Evolutionary conservation across 1,284 basidiomycete species (phyloP), one percentile per base, ranked within the genome.

Genomic region (Xerocomus subilludens): DNA sequence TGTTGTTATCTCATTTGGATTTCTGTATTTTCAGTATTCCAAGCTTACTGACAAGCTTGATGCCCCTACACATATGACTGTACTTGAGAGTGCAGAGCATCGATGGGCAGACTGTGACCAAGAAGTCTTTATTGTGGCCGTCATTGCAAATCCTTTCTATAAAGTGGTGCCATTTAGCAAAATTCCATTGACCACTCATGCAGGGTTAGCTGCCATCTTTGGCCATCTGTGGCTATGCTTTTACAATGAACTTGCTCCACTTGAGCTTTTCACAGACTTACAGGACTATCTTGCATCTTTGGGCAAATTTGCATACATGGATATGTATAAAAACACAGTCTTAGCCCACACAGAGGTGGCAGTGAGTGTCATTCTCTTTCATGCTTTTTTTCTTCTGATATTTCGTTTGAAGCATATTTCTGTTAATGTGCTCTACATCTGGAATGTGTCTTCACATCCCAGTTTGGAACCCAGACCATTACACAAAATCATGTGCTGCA

Each of bases 91-190:
- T 64, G 60, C 64, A 5, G 56, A 75, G 27, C n/a, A 21, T 5
- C 25, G 25, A 11, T 75, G 73, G 73, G 35, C 51, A 35, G 11
- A 51, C 23, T 59, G 45, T 70, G 74, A 75, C 21, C 73, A 75
- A n/a, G n/a, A n/a, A n/a, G n/a, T n/a, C n/a, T n/a, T n/a, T n/a
- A n/a, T n/a, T n/a, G n/a, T 67, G 5, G 67, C 76, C 11, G 63
- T 77, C 18, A 72, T 77, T 16, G 5, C 47, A 8, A 74, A 76
- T 21, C 74, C 68, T 3, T 68, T 74, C 36, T 77, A 77, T 27
- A 33, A 51, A 27, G 36, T 58, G 5, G 16, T 47, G 10, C 71
- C 65, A 30, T 66, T 66, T 27, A 33, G 13, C 6, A 64, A 64
- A 25, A 64, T 64, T 16, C 18, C 45, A 14, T 16, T 64, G 32